Evolutionary conservation across 768 basidiomycete genomes (phyloP).

Genomic region (Lanmaoa pseudosensibilis): DNA sequence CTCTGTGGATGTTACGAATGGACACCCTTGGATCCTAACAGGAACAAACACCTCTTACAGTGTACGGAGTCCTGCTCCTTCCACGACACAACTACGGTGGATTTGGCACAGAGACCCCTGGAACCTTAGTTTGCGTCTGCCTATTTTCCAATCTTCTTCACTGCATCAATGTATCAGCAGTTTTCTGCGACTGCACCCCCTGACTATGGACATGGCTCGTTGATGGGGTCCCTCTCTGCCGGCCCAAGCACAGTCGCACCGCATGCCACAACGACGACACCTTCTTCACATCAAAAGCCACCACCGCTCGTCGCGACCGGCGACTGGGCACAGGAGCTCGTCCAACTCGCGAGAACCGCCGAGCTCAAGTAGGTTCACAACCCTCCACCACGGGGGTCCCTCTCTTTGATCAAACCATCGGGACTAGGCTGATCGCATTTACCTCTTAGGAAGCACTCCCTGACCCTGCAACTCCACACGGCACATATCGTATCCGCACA

Average conservation of each 20-base stretch:
- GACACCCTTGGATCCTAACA: conserved; percentile 29
- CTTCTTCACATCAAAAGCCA: conserved; percentile 27
- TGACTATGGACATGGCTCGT: conserved; percentile 34
- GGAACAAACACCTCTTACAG: conserved; percentile 24
- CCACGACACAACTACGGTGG: conserved; percentile 3
- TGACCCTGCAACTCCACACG: conserved; percentile 82
- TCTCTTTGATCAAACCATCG: not conserved
- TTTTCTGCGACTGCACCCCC: conserved; percentile 34
- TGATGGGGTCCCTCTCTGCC: conserved; percentile 34
- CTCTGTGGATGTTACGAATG: too few relatives aligned
- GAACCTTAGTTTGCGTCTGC: conserved; percentile 23
- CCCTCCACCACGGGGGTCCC: not conserved
- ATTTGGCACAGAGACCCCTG: conserved; percentile 27
- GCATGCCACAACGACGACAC: conserved; percentile 29
- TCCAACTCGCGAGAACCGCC: conserved; percentile 83
- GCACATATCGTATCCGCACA: conserved; percentile 86
- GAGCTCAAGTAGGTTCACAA: conserved; percentile 72
- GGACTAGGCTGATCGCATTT: conserved; percentile 12
- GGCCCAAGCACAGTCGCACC: conserved; percentile 36
- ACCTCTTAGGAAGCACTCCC: conserved; percentile 67
- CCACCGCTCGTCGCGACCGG: conserved; percentile 72
- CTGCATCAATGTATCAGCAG: conserved; percentile 36
- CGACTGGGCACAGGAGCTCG: conserved; percentile 85
- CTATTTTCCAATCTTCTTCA: conserved; percentile 25
- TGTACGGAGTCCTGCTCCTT: conserved; percentile 27